Conservation (phyloP, 1,284 basidiomycete species). For the Heliocybe sulcata region DNA sequence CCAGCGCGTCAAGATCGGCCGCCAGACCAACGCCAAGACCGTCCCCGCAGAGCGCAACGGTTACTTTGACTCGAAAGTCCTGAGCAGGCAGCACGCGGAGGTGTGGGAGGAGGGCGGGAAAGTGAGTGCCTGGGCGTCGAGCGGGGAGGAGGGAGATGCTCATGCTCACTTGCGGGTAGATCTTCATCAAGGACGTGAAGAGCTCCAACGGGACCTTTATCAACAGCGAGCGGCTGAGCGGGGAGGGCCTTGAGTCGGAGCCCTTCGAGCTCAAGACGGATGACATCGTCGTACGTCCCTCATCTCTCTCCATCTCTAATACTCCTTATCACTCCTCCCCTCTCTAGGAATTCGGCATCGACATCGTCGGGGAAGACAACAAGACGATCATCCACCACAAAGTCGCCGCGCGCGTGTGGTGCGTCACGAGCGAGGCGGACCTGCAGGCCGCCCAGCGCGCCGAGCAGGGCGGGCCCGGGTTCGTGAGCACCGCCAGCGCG, state of each 20-base stretch:
- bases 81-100: constrained; percentile 95
- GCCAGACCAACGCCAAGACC: constrained; percentile 96
- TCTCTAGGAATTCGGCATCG: constrained; percentile 92
- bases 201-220: constrained; percentile 99
- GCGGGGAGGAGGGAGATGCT: neutral
- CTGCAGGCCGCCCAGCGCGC: constrained; percentile 61
- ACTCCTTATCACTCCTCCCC: constrained; percentile 4
- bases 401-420: constrained; percentile 90
- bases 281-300: constrained; percentile 71
- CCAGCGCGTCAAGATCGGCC: constrained; percentile 89
- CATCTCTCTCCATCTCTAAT: neutral
- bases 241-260: constrained; percentile 89
- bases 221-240: constrained; percentile 88
- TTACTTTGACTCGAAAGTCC: constrained; percentile 96
- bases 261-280: constrained; percentile 93
- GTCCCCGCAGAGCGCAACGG: constrained; percentile 93
- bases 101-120: constrained; percentile 93
- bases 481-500: neutral
- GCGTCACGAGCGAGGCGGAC: constrained; percentile 85
- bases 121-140: constrained; percentile 34
- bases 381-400: constrained; percentile 98
- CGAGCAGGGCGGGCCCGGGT: constrained; percentile 27
- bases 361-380: constrained; percentile 98
- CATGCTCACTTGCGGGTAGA: constrained; percentile 36
- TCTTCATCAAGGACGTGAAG: constrained; percentile 98